Percentiles rank a stretch among this genome's conserved stretches.
Conservation (phyloP, 257 asterid genomes). For the Solanum ossicruentum region DNA sequence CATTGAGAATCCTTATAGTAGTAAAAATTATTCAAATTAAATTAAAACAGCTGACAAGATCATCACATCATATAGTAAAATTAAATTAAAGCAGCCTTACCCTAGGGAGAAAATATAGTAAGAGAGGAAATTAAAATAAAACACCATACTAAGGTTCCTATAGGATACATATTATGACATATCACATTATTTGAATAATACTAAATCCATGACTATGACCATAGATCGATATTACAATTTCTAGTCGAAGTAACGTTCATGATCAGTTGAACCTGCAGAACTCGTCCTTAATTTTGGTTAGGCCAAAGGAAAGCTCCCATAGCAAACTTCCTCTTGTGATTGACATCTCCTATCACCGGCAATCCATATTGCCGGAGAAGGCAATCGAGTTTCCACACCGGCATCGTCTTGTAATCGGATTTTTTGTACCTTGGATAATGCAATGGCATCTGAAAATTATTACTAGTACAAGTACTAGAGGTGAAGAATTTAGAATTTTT, state of each 20-base stretch:
- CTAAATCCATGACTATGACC: not conserved
- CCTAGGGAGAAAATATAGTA: not conserved
- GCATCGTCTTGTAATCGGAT: constrained; percentile 12
- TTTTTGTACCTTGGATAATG: constrained; percentile 10
- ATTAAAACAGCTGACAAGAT: not conserved
- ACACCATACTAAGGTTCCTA: not conserved
- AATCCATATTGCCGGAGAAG: constrained; percentile 13
- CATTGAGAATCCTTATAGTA: not conserved
- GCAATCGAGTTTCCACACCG: constrained; percentile 9
- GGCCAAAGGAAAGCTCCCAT: constrained; percentile 29
- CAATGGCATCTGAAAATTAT: not conserved
- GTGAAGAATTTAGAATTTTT: not conserved
- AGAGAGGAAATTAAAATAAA: not conserved
- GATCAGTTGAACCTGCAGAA: not conserved
- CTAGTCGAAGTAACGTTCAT: not conserved
- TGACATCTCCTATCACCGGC: constrained; percentile 1
- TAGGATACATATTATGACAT: not conserved
- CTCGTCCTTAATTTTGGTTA: not conserved
- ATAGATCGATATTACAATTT: not conserved
- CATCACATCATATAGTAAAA: not conserved
- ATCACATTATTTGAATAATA: not conserved
- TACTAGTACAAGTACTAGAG: not conserved
- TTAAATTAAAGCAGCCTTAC: not conserved
- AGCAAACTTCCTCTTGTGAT: constrained; percentile 15
- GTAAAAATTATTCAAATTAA: not conserved